Base-by-base conservation (phyloP, 768 basidiomycete genomes). In the Cystofilobasidium capitatum region DNA sequence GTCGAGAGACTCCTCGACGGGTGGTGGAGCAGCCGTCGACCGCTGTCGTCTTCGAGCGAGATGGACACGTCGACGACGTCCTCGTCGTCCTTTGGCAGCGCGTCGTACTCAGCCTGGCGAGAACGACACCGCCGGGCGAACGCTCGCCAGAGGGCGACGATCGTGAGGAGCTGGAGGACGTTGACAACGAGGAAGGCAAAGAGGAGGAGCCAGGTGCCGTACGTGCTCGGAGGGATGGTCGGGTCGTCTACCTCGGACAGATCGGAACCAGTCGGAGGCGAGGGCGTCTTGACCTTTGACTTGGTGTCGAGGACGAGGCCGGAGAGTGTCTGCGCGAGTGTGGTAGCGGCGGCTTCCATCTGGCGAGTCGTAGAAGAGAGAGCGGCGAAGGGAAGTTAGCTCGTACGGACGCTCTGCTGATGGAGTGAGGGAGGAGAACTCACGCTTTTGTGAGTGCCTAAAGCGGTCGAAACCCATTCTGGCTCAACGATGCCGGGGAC, bases 391-490 rank as follows among this genome's bases (percentile, higher is more conserved):
- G 13, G 42, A 62, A 40, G 26, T 54, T n/a, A 45, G 64, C 22
- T 17, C 26, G 47, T 24, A 33, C 49, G 33, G 62, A 24, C 44
- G 31, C 35, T n/a, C 33, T 49, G 22, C 14, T 0, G 45, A 39
- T 24, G 44, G 45, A 20, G 12, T 7, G 8, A 8, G 20, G 20
- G 47, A 8, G 12, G 8, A 49, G 37, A 4, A 77, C 85, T 70
- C 77, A 88, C 88, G 73, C 85, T 84, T 75, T 89, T 89, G 73
- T 89, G 87, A 9, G 85, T 84, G 0, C 87, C 88, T 0, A 89
- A 79, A 6, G 86, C 87, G 0, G 88, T 89, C 1, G 86, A 86
- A 54, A 89, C 83, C 74, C 86, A 89, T 74, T 86, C 86, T 24
- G 81, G 71, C 9, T 84, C 82, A 0, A 89, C 86, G 35, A 89